Conservation (phyloP, 176 grass and related monocot species). For the Tillandsia fasciculata region DNA sequence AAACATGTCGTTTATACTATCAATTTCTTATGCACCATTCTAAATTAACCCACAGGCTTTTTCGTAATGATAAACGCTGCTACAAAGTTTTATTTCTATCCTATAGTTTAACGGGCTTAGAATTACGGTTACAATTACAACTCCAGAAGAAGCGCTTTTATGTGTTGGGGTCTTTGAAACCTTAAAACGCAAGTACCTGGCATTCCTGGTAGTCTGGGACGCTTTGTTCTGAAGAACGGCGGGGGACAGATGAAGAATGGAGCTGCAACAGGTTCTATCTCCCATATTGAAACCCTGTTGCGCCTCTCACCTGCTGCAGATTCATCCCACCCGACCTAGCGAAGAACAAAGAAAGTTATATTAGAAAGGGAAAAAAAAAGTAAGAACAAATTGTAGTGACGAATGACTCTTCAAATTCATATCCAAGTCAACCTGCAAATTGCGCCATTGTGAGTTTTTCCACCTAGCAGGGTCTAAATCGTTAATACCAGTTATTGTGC, state of each 20-base stretch:
- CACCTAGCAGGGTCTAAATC: constrained; percentile 67
- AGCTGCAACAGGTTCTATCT: constrained; percentile 82
- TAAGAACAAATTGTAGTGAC: background rate
- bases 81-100: no score
- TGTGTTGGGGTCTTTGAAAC: background rate
- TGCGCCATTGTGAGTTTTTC: constrained; percentile 71
- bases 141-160: no score
- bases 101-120: no score
- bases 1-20: no score
- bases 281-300: constrained; percentile 94
- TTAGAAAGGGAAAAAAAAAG: constrained; percentile 7
- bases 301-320: constrained; percentile 84
- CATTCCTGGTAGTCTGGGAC: constrained; percentile 61
- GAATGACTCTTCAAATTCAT: background rate
- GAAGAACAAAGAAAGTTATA: constrained; percentile 18
- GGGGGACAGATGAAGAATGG: constrained; percentile 97
- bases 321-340: constrained; percentile 95
- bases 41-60: no score
- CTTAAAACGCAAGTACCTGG: constrained; percentile 7
- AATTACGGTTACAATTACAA: no score
- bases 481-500: constrained; percentile 62
- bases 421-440: constrained; percentile 52
- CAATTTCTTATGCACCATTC: no score
- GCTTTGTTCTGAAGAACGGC: constrained; percentile 83
- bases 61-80: no score